Conservation (phyloP, 1,284 basidiomycete genomes). For the Termitomyces sp. region DNA sequence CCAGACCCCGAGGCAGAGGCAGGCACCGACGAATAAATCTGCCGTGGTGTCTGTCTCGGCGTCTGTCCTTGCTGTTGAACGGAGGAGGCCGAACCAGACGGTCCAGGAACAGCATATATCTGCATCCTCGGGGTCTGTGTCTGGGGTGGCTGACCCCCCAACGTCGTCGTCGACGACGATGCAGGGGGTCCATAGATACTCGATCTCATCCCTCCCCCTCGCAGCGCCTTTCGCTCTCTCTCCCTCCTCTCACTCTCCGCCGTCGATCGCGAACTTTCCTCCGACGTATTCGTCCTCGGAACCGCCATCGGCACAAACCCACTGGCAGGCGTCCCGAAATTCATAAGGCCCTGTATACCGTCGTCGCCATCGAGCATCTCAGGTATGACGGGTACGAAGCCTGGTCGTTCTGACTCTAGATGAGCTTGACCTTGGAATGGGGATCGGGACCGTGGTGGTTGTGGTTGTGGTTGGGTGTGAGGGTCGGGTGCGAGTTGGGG, state of each 20-base stretch:
- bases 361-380: constrained; percentile 2
- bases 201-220: background rate
- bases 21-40: constrained; percentile 1
- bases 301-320: background rate
- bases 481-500: background rate
- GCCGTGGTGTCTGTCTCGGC: constrained; percentile 3
- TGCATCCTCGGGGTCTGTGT: constrained; percentile 4
- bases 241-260: constrained; percentile 1
- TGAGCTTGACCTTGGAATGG: background rate
- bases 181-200: constrained; percentile 4
- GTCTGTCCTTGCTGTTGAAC: background rate
- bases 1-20: background rate
- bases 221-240: background rate
- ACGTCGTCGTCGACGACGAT: background rate
- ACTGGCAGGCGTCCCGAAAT: constrained; percentile 2
- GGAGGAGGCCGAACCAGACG: background rate
- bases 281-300: background rate
- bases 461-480: background rate
- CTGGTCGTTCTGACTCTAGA: constrained; percentile 1
- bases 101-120: constrained; percentile 1
- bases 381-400: constrained; percentile 13
- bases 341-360: background rate
- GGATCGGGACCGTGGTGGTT: background rate
- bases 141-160: background rate
- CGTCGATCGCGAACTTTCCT: background rate